Evolutionary conservation across 1,284 basidiomycete species (phyloP), one percentile per base, ranked within the genome.

Genomic region (Microbotryomycetes sp.): DNA sequence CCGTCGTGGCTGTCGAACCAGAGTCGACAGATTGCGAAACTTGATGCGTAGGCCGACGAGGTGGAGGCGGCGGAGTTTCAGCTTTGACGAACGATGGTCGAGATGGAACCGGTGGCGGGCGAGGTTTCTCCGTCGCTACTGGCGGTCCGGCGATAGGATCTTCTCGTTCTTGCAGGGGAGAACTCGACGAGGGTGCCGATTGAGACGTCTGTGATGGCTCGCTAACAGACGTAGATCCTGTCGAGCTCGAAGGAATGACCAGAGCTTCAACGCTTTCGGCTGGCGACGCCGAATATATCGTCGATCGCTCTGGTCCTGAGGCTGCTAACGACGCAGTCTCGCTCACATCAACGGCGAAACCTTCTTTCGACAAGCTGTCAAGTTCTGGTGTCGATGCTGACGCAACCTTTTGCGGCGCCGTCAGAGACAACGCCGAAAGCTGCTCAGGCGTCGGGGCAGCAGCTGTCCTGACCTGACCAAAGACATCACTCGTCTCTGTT

Each of bases 21-120:
- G 58, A 35, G 61, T 59, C 51, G 68, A 27, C 46, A 45, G n/a
- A 47, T 41, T 31, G 21, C 47, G 48, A 45, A 21, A 47, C 46
- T 16, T 58, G 35, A 26, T 54, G 57, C n/a, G 21, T 41, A 26
- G 30, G 27, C 15, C 35, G 7, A 30, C 46, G 56, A 45, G 29
- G 23, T 4, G 48, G 56, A 5, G 35, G 56, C 4, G 35, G 49
- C 3, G 56, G 56, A n/a, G 49, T 51, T 21, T 30, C 31, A 31
- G 9, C 29, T 13, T 60, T 56, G 47, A 57, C 47, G 31, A 30
- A 56, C 3, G 56, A 53, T 0, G 54, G 56, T 3, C 55, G 52
- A 3, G 3, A 0, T 5, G 52, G 64, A 5, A 56, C 24, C 4
- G 51, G 0, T 3, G 52, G 60, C 23, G 51, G 45, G 3, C n/a